Evolutionary conservation across 83 land plant genomes (phyloP).

Genomic region (Thuja plicata): DNA sequence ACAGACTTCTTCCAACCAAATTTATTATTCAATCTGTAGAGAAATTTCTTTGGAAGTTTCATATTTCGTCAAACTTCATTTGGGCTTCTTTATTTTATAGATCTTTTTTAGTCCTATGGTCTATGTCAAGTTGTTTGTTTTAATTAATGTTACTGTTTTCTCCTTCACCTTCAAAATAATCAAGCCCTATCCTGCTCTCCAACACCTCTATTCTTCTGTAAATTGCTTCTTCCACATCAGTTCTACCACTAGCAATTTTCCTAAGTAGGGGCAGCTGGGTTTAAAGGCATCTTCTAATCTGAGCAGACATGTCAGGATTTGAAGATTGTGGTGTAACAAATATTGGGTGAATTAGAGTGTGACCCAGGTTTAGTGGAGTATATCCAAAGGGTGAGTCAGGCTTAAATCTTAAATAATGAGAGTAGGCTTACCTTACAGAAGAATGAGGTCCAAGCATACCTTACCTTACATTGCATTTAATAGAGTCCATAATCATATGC

Average conservation of each 20-base stretch:
- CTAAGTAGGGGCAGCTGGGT: not conserved
- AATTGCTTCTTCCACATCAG: not conserved
- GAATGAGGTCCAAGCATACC: not conserved
- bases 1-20: too few species aligned
- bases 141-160: not conserved
- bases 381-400: not conserved
- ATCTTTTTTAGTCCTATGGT: too few species aligned
- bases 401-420: not conserved
- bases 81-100: too few species aligned
- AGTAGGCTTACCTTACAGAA: not conserved
- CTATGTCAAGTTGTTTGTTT: not conserved
- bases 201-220: not conserved
- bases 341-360: not conserved
- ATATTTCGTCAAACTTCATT: too few species aligned
- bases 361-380: not conserved
- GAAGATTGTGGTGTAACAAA: not conserved
- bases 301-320: not conserved
- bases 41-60: too few species aligned
- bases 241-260: not conserved
- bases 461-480: not conserved
- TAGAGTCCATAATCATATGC: not conserved
- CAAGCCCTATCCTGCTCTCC: not conserved
- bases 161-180: not conserved
- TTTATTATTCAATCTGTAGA: too few species aligned
- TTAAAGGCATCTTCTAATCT: not conserved